Evolutionary conservation across 2,329 filamentous ascomycete genomes (phyloP).

Genomic region (Gaeumannomyces sp.): DNA sequence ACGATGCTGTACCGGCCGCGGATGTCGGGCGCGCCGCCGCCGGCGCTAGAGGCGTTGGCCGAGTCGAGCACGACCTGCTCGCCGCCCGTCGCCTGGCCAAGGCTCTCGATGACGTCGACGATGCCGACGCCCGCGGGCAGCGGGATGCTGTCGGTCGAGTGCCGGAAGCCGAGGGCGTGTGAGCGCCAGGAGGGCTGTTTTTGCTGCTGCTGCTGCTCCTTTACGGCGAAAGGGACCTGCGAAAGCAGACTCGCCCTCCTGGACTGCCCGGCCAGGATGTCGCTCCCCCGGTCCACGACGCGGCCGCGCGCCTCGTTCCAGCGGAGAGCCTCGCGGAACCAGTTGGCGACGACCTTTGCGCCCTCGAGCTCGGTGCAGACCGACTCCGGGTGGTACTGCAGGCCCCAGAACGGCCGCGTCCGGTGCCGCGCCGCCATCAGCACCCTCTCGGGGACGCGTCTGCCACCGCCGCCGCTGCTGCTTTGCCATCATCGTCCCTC

Average conservation of each 20-base stretch:
- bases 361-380: conserved; percentile 70
- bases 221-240: conserved; percentile 2
- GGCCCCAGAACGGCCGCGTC: conserved; percentile 69
- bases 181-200: conserved; percentile 1
- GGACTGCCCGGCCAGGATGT: conserved; percentile 24
- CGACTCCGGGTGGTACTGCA: conserved; percentile 90
- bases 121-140: conserved; percentile 41
- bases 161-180: conserved; percentile 19
- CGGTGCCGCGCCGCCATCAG: conserved; percentile 73
- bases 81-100: conserved; percentile 29
- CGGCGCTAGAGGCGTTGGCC: conserved; percentile 42
- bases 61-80: conserved; percentile 55
- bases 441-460: conserved; percentile 49
- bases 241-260: conserved; percentile 29
- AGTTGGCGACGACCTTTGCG: conserved; percentile 60
- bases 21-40: conserved; percentile 33
- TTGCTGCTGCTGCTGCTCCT: conserved; percentile 1
- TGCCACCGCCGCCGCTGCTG: conserved; percentile 30
- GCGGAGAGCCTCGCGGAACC: conserved; percentile 60
- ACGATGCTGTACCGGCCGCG: conserved; percentile 68
- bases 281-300: conserved; percentile 13
- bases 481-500: conserved; percentile 28
- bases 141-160: conserved; percentile 31
- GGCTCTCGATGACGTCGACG: conserved; percentile 47
- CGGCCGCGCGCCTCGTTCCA: conserved; percentile 46